Evolutionary conservation across 257 asterid genomes (phyloP).

Genomic region (Thymus quinquecostatus): DNA sequence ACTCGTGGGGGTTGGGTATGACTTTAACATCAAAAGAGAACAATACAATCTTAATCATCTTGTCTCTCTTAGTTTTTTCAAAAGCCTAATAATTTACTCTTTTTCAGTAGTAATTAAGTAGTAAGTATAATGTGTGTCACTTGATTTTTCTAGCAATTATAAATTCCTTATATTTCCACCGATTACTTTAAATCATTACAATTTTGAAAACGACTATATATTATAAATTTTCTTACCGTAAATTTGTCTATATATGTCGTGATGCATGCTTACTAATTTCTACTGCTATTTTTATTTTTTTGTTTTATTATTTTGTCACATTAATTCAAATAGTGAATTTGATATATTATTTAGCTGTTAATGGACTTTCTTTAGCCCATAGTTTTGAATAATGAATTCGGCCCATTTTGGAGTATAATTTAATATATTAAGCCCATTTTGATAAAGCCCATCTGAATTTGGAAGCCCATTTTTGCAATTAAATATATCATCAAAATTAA

Average conservation of each 20-base stretch:
- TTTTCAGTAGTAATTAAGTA: constrained; percentile 7
- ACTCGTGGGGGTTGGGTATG: constrained; percentile 38
- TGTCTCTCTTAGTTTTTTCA: constrained; percentile 33
- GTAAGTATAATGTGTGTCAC: constrained; percentile 11
- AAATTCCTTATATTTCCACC: neutral
- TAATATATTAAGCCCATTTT: neutral
- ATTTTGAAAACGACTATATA: neutral
- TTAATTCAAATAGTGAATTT: neutral
- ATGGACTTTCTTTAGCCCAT: neutral
- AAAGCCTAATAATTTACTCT: constrained; percentile 22
- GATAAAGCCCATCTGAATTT: neutral
- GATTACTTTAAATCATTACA: neutral
- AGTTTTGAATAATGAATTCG: neutral
- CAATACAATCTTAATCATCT: constrained; percentile 28
- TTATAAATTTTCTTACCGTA: neutral
- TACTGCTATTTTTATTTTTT: too few species aligned
- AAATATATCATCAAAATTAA: too few species aligned
- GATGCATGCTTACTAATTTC: too few species aligned
- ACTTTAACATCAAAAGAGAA: constrained; percentile 26
- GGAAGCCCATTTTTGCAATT: neutral
- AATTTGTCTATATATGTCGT: neutral
- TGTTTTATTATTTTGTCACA: neutral
- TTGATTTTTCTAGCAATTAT: neutral
- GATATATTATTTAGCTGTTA: neutral
- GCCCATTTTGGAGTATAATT: neutral